These are phyloP conservation scores for Talaromyces rugulosus DNA, from an alignment of 2,329 filamentous ascomycete genomes.

Conservation along the genomic window DNA sequence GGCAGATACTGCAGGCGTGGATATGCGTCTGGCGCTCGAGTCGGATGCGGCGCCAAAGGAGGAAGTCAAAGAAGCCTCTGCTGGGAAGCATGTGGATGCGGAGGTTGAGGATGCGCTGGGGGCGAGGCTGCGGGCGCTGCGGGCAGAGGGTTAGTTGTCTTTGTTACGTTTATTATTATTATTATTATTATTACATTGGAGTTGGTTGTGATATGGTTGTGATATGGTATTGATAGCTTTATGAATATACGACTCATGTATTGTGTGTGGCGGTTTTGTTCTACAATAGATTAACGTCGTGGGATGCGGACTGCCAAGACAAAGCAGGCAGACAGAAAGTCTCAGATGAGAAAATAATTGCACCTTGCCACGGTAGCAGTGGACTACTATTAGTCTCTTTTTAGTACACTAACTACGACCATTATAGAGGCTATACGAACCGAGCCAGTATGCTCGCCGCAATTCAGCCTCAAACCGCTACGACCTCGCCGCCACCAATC, in stretches of 20 bases:
- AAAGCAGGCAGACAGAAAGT: too few relatives aligned
- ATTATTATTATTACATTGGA: background rate
- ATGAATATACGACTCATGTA: background rate
- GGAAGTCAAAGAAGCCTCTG: constrained; percentile 34
- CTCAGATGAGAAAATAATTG: too few relatives aligned
- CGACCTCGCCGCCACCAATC: constrained; percentile 2
- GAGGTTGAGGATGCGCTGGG: constrained; percentile 40
- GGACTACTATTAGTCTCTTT: too few relatives aligned
- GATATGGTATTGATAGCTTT: background rate
- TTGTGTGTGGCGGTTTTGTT: too few relatives aligned
- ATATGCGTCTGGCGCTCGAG: constrained; percentile 37
- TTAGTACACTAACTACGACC: too few relatives aligned
- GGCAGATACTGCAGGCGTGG: constrained; percentile 41
- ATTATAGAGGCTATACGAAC: background rate
- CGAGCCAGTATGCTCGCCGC: background rate
- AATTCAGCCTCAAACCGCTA: constrained; percentile 7
- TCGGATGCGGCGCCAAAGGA: constrained; percentile 35
- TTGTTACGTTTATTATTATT: background rate
- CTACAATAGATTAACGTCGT: too few relatives aligned
- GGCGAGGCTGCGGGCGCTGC: constrained; percentile 36
- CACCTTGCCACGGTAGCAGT: too few relatives aligned
- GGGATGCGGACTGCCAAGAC: too few relatives aligned
- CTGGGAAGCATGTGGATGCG: constrained; percentile 25
- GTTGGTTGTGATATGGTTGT: background rate
- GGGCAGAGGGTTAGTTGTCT: constrained; percentile 29